Percentiles rank a stretch among this genome's conserved stretches.
phyloP scores from a whole-genome alignment of 2,329 filamentous ascomycete genomes.

The Zasmidium citrigriseum region DNA sequence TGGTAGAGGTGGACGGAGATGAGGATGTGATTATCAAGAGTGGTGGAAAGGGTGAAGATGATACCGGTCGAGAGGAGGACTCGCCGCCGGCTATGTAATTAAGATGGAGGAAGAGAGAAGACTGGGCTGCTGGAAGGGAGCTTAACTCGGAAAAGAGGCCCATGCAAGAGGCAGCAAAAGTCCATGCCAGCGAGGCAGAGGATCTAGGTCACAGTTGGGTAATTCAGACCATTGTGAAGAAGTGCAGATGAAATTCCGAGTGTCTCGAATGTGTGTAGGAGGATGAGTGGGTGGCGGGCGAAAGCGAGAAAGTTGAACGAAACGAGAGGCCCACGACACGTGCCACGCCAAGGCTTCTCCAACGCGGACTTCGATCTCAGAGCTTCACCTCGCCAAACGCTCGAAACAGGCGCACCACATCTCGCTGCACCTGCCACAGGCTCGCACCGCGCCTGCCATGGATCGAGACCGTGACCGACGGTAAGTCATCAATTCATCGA shows the following conservation, averaged over 20 bases:
- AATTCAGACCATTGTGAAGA: background rate
- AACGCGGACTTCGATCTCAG: background rate
- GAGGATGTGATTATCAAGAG: background rate
- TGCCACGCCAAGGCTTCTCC: background rate
- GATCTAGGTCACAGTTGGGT: background rate
- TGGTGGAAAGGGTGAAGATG: background rate
- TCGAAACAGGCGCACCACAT: background rate
- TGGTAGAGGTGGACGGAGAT: constrained; percentile 50
- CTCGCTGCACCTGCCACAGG: background rate
- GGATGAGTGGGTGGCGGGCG: background rate
- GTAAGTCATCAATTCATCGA: constrained; percentile 34
- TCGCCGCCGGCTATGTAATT: background rate
- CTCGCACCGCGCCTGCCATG: constrained; percentile 18
- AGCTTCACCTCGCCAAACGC: constrained; percentile 1
- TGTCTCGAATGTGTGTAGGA: background rate
- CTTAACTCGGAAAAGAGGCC: background rate
- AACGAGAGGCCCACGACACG: background rate
- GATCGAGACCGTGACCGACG: constrained; percentile 46
- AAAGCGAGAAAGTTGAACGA: background rate
- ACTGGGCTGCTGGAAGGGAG: background rate
- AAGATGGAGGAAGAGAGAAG: background rate
- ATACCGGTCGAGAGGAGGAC: background rate
- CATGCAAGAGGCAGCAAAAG: background rate
- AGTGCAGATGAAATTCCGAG: background rate
- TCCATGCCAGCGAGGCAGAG: background rate